These are phyloP conservation scores for Moricandia arvensis DNA, from an alignment of 345 rosid species.

Conservation along the genomic window DNA sequence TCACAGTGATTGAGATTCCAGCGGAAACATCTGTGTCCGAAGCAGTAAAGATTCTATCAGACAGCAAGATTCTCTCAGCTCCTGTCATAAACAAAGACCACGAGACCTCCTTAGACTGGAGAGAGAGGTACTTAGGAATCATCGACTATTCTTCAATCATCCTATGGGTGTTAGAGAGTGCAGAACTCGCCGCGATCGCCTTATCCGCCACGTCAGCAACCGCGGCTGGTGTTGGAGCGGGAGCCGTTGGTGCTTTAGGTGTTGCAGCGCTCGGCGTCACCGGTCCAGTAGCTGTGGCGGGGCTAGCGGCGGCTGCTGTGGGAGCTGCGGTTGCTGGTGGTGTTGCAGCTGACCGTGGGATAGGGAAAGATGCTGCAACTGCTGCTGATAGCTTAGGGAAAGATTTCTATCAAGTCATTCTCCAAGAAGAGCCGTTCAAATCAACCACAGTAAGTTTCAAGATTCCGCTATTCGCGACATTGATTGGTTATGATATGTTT, in stretches of 20 bases:
- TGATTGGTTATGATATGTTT: conserved; percentile 1
- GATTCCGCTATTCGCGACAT: neutral
- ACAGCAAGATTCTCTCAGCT: conserved; percentile 73
- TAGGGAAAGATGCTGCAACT: conserved; percentile 62
- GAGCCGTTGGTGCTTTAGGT: conserved; percentile 74
- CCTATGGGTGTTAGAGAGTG: conserved; percentile 83
- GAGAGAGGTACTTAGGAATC: conserved; percentile 70
- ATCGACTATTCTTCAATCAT: conserved; percentile 74
- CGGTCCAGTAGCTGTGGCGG: conserved; percentile 70
- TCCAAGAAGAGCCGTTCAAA: conserved; percentile 86
- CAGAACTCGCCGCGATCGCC: conserved; percentile 72
- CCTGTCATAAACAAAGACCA: conserved; percentile 67
- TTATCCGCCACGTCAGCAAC: conserved; percentile 69
- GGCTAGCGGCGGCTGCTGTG: conserved; percentile 69
- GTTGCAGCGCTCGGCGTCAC: conserved; percentile 67
- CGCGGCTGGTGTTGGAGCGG: conserved; percentile 77
- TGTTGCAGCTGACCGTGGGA: conserved; percentile 57
- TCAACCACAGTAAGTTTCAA: conserved; percentile 58
- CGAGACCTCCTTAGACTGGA: conserved; percentile 54
- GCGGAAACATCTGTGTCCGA: conserved; percentile 69
- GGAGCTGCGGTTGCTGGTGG: conserved; percentile 90
- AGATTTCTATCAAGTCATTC: conserved; percentile 73
- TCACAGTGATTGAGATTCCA: conserved; percentile 71
- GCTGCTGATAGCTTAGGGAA: conserved; percentile 70
- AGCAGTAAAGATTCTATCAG: conserved; percentile 71